Evolutionary conservation across 768 basidiomycete species (phyloP).

Genomic region (Lactarius sanguifluus): DNA sequence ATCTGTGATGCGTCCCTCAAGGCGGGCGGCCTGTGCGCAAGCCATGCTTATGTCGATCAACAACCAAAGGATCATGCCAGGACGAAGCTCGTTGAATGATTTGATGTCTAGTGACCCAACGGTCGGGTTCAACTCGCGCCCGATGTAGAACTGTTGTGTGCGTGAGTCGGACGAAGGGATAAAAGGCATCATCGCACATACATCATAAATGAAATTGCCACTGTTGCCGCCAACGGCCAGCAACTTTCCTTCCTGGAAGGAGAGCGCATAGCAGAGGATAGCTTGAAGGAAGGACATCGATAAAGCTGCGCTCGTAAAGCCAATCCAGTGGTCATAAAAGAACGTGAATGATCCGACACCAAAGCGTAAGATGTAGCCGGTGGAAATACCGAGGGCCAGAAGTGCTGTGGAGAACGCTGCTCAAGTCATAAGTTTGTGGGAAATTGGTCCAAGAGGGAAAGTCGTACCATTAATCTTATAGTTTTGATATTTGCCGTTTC

Average conservation of each 20-base stretch:
- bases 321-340: conserved; percentile 89
- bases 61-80: conserved; percentile 89
- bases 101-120: conserved; percentile 77
- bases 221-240: conserved; percentile 93
- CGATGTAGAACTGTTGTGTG: conserved; percentile 75
- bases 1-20: conserved; percentile 77
- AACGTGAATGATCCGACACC: conserved; percentile 85
- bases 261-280: conserved; percentile 62
- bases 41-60: conserved; percentile 88
- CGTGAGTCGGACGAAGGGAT: neutral
- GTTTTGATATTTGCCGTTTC: conserved; percentile 71
- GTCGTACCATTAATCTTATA: conserved; percentile 94
- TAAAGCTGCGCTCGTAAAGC: conserved; percentile 80
- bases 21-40: conserved; percentile 84
- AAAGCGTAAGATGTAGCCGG: conserved; percentile 65
- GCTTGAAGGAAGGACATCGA: conserved; percentile 79
- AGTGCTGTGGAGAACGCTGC: conserved; percentile 87
- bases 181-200: conserved; percentile 41
- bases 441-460: neutral
- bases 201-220: conserved; percentile 87
- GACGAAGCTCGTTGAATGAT: conserved; percentile 78
- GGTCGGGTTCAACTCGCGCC: conserved; percentile 91
- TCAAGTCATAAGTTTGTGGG: neutral
- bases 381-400: conserved; percentile 69
- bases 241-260: conserved; percentile 67